Evolutionary conservation across 1,284 basidiomycete species (phyloP), one percentile per base, ranked within the genome.

Genomic region (Coriolopsis trogii): DNA sequence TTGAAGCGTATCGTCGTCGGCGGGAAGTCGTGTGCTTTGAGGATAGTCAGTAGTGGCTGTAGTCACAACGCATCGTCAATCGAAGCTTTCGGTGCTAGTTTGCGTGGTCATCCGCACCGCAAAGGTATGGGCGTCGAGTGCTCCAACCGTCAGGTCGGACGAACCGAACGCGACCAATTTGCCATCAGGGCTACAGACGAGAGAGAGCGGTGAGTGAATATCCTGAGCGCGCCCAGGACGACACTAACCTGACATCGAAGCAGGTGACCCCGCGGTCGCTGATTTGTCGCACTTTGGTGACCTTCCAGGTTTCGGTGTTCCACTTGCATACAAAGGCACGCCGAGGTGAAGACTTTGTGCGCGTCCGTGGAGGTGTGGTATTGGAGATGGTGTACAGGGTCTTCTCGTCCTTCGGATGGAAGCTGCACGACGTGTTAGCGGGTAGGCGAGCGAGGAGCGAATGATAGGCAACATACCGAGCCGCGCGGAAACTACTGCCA

Each of bases 1-100:
- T 90, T 95, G 76, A 99, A 98, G 51, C 82, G 82, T 49, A 99
- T 72, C 1, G 89, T 87, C 0, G 96, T 99, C 1, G 93, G 85
- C 3, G 97, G 93, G 69, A 99, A 96, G 58, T 95, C 93, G 70
- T 99, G 97, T 0, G 95, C 91, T 68, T 93, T 91, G 41, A 98
- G 77, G 54, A 99, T 95, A 28, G 87, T 87, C 28, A 93, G 73
- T 8, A 95, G 70, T 0, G 95, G 93, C 93, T 97, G 51, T n/a
- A 47, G 9, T 50, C 38, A 53, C 23, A 29, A 23, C 38, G 37
- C 18, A 30, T 20, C 16, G 28, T 29, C 6, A 26, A 26, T 6
- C 16, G n/a, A 18, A 23, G 23, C 21, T 16, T 24, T 28, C 9
- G 26, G 21, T 16, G 1, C 3, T 10, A n/a, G 6, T 41, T n/a